These are phyloP conservation scores for Talaromyces sp. DNA, from an alignment of 2,329 filamentous ascomycete species.

Conservation along the genomic window DNA sequence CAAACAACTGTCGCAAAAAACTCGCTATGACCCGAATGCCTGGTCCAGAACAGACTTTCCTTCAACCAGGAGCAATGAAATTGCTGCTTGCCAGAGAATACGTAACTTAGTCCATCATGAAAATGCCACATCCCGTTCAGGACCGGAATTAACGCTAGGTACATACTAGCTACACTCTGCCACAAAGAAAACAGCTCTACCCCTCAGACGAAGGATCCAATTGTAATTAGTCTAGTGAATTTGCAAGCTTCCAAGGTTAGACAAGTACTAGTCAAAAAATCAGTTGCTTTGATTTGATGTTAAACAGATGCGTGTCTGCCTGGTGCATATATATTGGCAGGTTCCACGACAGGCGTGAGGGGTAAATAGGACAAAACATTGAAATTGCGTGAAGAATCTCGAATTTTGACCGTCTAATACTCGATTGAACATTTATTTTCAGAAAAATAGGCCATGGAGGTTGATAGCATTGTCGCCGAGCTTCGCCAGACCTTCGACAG, in stretches of 20 bases:
- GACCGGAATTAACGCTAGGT: neutral
- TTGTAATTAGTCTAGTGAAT: neutral
- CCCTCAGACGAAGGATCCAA: neutral
- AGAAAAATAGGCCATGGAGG: neutral
- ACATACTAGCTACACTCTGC: neutral
- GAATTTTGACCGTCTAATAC: neutral
- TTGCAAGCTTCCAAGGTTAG: neutral
- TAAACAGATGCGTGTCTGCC: neutral
- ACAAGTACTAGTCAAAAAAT: neutral
- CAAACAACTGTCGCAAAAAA: neutral
- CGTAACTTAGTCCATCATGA: neutral
- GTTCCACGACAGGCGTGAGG: neutral
- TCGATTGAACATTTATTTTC: neutral
- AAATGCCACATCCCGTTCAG: neutral
- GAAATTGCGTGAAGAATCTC: neutral
- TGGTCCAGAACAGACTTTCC: neutral
- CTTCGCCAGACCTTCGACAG: conserved; percentile 5
- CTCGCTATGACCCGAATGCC: neutral
- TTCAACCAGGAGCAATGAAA: neutral
- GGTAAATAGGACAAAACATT: neutral
- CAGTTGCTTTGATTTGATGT: no score
- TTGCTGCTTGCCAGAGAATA: neutral
- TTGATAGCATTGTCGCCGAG: conserved; percentile 7
- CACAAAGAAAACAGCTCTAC: neutral
- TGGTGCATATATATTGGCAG: neutral